Percentiles rank a stretch among this genome's conserved stretches.
Evolutionary conservation across 2,329 filamentous ascomycete species (phyloP).

Genomic region (Cyanodermella asteris): DNA sequence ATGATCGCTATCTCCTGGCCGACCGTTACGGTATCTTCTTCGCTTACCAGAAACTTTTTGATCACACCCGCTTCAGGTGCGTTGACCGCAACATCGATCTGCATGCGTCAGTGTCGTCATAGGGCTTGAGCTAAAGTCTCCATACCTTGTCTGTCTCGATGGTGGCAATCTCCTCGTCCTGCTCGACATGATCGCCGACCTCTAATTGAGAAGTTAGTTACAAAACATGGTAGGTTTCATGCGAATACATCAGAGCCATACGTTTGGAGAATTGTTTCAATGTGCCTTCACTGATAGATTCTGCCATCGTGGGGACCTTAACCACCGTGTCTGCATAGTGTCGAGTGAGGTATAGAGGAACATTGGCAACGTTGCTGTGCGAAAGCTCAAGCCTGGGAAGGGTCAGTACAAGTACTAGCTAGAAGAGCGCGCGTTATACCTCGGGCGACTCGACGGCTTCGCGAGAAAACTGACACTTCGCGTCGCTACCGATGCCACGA

Average conservation of each 20-base stretch:
- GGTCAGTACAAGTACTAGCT: too few relatives aligned
- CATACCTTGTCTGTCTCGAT: conserved; percentile 95
- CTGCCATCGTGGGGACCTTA: conserved; percentile 94
- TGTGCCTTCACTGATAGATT: conserved; percentile 94
- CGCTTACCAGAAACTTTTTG: conserved; percentile 74
- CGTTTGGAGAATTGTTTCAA: conserved; percentile 85
- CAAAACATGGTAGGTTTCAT: conserved; percentile 1
- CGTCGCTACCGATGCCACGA: too few relatives aligned
- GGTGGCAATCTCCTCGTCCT: conserved; percentile 92
- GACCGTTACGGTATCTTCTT: conserved; percentile 88
- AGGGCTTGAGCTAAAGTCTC: neutral
- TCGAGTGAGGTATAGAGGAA: too few relatives aligned
- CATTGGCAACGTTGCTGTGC: too few relatives aligned
- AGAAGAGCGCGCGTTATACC: too few relatives aligned
- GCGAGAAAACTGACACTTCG: too few relatives aligned
- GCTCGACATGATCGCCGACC: conserved; percentile 81
- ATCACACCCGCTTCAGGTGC: conserved; percentile 77
- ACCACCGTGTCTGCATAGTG: conserved; percentile 73
- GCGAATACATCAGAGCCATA: conserved; percentile 16
- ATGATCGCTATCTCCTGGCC: conserved; percentile 78
- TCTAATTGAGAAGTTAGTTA: conserved; percentile 20
- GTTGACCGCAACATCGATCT: conserved; percentile 96
- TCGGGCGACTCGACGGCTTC: too few relatives aligned
- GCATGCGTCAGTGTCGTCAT: conserved; percentile 2
- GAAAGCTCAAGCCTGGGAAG: too few relatives aligned